Evolutionary conservation across 2,329 filamentous ascomycete species (phyloP).

Genomic region (Cordyceps militaris): DNA sequence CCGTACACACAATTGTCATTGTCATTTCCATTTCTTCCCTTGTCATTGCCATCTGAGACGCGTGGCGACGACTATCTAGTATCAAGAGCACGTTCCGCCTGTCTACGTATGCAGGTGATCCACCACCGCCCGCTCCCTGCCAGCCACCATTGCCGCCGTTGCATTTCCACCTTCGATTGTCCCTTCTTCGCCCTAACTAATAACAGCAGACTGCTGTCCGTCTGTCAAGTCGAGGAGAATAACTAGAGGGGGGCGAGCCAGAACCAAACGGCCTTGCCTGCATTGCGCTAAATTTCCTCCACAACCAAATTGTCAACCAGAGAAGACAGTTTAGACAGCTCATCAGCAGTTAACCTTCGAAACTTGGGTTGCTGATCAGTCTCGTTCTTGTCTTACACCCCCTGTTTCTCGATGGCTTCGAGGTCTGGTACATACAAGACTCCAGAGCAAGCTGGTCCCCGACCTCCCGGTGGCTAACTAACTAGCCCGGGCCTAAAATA

Average conservation of each 20-base stretch:
- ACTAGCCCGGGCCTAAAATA: no score
- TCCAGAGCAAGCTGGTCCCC: no score
- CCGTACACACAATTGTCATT: not conserved
- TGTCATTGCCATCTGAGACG: not conserved
- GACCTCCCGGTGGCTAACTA: no score
- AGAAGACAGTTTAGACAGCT: conserved; percentile 8
- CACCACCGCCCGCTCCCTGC: not conserved
- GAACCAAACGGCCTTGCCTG: not conserved
- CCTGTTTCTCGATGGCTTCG: conserved; percentile 3
- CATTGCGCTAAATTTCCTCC: not conserved
- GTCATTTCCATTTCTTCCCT: not conserved
- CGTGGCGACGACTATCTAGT: not conserved
- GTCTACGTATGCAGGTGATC: not conserved
- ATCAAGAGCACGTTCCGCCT: not conserved
- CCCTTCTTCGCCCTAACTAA: not conserved
- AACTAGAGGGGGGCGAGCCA: not conserved
- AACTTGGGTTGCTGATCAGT: not conserved
- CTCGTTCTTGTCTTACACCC: conserved; percentile 2
- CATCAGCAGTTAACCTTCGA: not conserved
- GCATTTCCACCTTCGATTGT: not conserved
- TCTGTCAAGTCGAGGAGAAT: not conserved
- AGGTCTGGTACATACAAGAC: not conserved
- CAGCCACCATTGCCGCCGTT: conserved; percentile 1
- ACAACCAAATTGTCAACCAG: no score
- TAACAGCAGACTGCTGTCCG: not conserved